A percentile compares a stretch with the other conserved stretches of the same genome.
Evolutionary conservation across 495 filamentous ascomycete genomes (phyloP).

Genomic region (Penicillium pulvis): DNA sequence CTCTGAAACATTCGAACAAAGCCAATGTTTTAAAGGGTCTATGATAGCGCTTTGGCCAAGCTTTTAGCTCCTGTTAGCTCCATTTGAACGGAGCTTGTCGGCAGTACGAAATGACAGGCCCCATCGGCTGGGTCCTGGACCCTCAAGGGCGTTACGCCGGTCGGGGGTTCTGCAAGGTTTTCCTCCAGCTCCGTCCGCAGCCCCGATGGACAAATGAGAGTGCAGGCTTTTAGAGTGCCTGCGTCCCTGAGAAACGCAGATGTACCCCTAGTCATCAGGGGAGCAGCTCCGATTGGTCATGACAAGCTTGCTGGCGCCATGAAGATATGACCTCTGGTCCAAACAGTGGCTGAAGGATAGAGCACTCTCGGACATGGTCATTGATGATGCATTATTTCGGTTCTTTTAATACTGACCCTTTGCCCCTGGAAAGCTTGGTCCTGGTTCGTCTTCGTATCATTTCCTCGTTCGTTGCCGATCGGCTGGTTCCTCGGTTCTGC

Average conservation of each 20-base stretch:
- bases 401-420: conserved; percentile 12
- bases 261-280: conserved; percentile 7
- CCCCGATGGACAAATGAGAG: conserved; percentile 15
- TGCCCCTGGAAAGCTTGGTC: conserved; percentile 14
- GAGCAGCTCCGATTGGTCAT: conserved; percentile 22
- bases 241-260: conserved; percentile 21
- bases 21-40: conserved; percentile 16
- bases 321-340: conserved; percentile 13
- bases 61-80: background rate
- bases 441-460: background rate
- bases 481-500: conserved; percentile 14
- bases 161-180: conserved; percentile 22
- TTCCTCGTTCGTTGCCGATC: conserved; percentile 9
- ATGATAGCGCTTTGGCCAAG: background rate
- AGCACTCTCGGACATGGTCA: conserved; percentile 5
- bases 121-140: background rate
- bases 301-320: conserved; percentile 9
- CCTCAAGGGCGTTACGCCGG: conserved; percentile 25
- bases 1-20: conserved; percentile 18
- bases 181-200: conserved; percentile 9
- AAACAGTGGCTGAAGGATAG: conserved; percentile 9
- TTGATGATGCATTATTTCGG: conserved; percentile 4
- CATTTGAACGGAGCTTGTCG: background rate
- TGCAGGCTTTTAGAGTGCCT: conserved; percentile 2
- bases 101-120: conserved; percentile 8